Base-by-base conservation (phyloP, 805 yeast genomes). In the Teunomyces kruisii region DNA sequence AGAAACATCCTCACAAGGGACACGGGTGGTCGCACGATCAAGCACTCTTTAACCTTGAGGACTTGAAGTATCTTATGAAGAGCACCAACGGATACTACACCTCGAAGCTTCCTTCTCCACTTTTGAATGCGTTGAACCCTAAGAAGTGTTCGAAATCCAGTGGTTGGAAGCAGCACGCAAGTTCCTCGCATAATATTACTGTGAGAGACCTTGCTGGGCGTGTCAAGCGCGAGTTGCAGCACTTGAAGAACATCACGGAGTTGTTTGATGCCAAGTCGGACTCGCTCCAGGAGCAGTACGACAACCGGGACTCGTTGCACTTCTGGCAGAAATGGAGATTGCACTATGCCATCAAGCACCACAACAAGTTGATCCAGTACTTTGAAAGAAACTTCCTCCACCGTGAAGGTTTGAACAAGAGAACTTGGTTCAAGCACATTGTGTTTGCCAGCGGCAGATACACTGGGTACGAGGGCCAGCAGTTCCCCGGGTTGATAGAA, bases 351-450 rank as follows among this genome's bases (percentile, higher is more conserved):
- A 64, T 70, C 40, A 46, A 56, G 47, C 62, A 54, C 44, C 72
- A 67, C 49, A 72, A 72, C 58, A 63, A 61, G 52, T 52, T 64
- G 35, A 50, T 63, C 41, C 70, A 70, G 49, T 72, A 75, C 44
- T 63, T 83, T 24, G 87, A 84, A 57, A 67, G 81, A 45, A 58
- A 78, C 54, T 82, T 83, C 53, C 56, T 83, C 24, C 60, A 74
- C 45, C 61, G 63, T 8, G 54, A 68, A 10, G 81, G 86, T 0
- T 64, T 83, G 27, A 54, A 65, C 26, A 70, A 70, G 28, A 68
- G 88, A 51, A 61, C 62, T 6, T 83, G 86, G 84, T 78, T 81
- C 69, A 82, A 75, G 57, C 88, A 84, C 62, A 67, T 81, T 22
- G 65, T 84, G 0, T 81, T 72, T 59, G 86, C 86, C 2, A 83